Conservation (phyloP, 805 yeast species). For the Candida ficus region DNA sequence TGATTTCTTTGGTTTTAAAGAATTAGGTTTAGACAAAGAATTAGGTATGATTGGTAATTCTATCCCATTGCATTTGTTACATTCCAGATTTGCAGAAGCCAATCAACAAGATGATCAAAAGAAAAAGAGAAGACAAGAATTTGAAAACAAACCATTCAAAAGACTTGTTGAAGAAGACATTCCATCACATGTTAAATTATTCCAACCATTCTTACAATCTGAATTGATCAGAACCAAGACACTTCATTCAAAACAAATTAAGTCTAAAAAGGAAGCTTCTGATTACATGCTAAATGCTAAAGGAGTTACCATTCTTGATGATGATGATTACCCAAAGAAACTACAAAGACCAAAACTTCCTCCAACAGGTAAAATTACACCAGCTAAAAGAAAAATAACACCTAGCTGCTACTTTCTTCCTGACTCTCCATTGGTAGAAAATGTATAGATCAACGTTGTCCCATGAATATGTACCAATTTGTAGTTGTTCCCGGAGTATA, state of each 20-base stretch:
- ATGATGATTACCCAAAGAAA: conserved; percentile 79
- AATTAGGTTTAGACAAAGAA: conserved; percentile 89
- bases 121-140: conserved; percentile 57
- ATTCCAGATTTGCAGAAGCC: conserved; percentile 65
- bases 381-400: conserved; percentile 58
- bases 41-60: conserved; percentile 78
- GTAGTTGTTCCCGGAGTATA: no score
- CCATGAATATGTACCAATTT: no score
- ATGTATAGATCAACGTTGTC: not conserved
- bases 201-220: conserved; percentile 49
- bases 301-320: conserved; percentile 63
- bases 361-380: conserved; percentile 80
- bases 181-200: conserved; percentile 47
- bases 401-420: conserved; percentile 50
- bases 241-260: conserved; percentile 34
- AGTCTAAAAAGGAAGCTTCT: conserved; percentile 20
- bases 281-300: conserved; percentile 29
- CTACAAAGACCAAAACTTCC: conserved; percentile 75
- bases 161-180: conserved; percentile 49
- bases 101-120: conserved; percentile 38
- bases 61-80: conserved; percentile 85
- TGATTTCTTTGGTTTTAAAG: conserved; percentile 96
- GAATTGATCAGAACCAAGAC: conserved; percentile 37
- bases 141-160: conserved; percentile 49
- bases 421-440: conserved; percentile 20